A percentile compares a stretch with the other conserved stretches of the same genome.
Evolutionary conservation across 805 yeast species (phyloP).

Genomic region (Hanseniaspora mollemarum): DNA sequence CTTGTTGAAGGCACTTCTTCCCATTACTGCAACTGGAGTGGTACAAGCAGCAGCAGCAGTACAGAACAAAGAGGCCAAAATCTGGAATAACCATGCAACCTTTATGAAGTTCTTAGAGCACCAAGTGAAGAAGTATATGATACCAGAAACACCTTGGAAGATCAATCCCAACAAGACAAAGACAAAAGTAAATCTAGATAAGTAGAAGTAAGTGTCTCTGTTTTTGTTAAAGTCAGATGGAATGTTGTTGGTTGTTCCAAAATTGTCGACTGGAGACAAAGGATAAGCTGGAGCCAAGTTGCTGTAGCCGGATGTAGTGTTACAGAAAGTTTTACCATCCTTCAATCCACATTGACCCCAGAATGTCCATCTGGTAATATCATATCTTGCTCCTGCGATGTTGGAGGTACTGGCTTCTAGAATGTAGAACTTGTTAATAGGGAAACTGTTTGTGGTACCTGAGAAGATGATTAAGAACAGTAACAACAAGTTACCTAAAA

Average conservation of each 20-base stretch:
- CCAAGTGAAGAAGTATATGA: constrained; percentile 44
- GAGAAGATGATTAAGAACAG: constrained; percentile 51
- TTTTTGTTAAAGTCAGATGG: constrained; percentile 44
- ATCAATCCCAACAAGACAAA: constrained; percentile 49
- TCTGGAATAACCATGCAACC: constrained; percentile 41
- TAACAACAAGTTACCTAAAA: constrained; percentile 36
- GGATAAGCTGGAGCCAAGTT: constrained; percentile 56
- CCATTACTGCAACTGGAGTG: constrained; percentile 71
- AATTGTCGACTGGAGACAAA: constrained; percentile 64
- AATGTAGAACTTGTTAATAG: constrained; percentile 60
- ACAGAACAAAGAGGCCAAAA: constrained; percentile 42
- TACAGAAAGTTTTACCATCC: constrained; percentile 22
- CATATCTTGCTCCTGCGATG: constrained; percentile 37
- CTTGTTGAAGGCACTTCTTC: constrained; percentile 50
- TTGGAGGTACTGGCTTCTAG: constrained; percentile 53
- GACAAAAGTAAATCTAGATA: constrained; percentile 56
- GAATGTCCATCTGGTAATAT: constrained; percentile 62
- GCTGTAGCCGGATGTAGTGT: constrained; percentile 27
- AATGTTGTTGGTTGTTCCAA: constrained; percentile 40
- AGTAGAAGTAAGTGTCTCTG: constrained; percentile 50
- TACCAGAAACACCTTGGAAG: constrained; percentile 51
- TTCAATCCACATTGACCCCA: constrained; percentile 57
- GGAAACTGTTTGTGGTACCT: constrained; percentile 48
- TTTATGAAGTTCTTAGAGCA: constrained; percentile 46
- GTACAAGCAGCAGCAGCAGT: constrained; percentile 56